Evolutionary conservation across 2,329 filamentous ascomycete genomes (phyloP), one percentile per base, ranked within the genome.

Genomic region (Xylariales sp.): DNA sequence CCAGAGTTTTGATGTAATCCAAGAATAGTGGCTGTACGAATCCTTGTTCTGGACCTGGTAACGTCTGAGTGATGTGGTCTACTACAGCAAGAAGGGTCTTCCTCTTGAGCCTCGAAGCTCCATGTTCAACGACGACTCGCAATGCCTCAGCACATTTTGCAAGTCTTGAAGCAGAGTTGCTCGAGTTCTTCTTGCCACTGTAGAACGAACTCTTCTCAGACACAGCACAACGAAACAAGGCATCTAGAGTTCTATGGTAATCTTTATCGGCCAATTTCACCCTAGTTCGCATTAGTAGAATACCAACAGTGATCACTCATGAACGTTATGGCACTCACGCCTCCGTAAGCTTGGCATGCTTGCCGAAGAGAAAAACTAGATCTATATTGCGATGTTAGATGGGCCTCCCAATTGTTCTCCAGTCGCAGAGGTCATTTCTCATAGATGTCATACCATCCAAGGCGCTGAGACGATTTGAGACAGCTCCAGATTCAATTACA

Each of bases 161-260:
- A 10, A 98, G 70, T 18, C 84, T 76, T 3, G 69, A 60, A 10
- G 66, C 66, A 23, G 66, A 72, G 43, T 67, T 72, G 18, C 70
- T 64, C 5, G 50, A 47, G 10, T 50, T 54, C 40, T 63, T 70
- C 45, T 69, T 73, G 11, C 70, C 70, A 39, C 74, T 74, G 40
- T 76, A 72, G 46, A 78, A 85, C 14, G 62, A 57, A 8, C 79
- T 69, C 55, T 87, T 88, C 49, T 95, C 89, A 12, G 72, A 61
- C 14, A 82, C 59, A 2, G 75, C 75, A 54, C 74, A 83, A 38
- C 76, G 73, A 54, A 96, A 95, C 3, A 97, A 66, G 2, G 78
- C 76, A 53, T 96, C 88, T 50, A 88, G 87, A 29, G 96, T 80
- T 42, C 77, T 76, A 54, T 93, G 84, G 49, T 86, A 95, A n/a